A percentile compares a stretch with the other conserved stretches of the same genome.
phyloP scores from a whole-genome alignment of 2,329 filamentous ascomycete genomes.

The Cordyceps pruinosa region DNA sequence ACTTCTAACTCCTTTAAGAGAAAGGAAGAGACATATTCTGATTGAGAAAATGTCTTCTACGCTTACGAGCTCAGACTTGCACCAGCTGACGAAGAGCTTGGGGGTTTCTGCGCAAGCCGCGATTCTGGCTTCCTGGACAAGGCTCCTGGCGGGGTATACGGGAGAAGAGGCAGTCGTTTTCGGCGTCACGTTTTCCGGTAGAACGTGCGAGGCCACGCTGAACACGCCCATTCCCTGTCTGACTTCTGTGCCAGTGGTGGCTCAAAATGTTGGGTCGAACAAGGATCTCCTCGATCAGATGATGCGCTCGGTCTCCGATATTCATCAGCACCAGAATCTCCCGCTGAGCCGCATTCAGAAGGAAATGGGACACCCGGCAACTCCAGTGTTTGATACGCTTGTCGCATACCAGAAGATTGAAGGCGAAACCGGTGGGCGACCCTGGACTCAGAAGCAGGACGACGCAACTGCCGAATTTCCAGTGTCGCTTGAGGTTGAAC shows the following conservation, averaged over 20 bases:
- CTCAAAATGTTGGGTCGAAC: conserved; percentile 48
- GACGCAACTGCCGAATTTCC: conserved; percentile 68
- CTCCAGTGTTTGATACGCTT: conserved; percentile 73
- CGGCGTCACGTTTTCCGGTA: conserved; percentile 72
- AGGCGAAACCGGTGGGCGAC: conserved; percentile 17
- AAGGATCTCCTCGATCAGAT: conserved; percentile 52
- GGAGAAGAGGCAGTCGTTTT: conserved; percentile 71
- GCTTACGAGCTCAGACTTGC: conserved; percentile 40
- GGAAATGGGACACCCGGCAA: conserved; percentile 58
- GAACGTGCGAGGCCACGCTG: conserved; percentile 54
- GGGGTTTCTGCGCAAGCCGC: conserved; percentile 71
- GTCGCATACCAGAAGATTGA: conserved; percentile 70
- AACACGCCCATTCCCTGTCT: conserved; percentile 69
- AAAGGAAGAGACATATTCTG: conserved; percentile 27
- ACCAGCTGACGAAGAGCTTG: conserved; percentile 44
- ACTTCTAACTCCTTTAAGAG: conserved; percentile 57
- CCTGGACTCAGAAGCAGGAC: conserved; percentile 60
- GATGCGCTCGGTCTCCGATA: conserved; percentile 55
- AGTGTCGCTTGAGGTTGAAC: conserved; percentile 73
- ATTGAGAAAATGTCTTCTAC: conserved; percentile 29
- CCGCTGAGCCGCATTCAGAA: conserved; percentile 66
- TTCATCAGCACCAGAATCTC: conserved; percentile 65
- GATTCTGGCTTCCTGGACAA: conserved; percentile 72
- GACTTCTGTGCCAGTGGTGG: conserved; percentile 68
- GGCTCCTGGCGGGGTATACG: conserved; percentile 66